Evolutionary conservation across 129 eudicot genomes (phyloP), one percentile per base, ranked within the genome.

Genomic region (Oenanthe sinensis): DNA sequence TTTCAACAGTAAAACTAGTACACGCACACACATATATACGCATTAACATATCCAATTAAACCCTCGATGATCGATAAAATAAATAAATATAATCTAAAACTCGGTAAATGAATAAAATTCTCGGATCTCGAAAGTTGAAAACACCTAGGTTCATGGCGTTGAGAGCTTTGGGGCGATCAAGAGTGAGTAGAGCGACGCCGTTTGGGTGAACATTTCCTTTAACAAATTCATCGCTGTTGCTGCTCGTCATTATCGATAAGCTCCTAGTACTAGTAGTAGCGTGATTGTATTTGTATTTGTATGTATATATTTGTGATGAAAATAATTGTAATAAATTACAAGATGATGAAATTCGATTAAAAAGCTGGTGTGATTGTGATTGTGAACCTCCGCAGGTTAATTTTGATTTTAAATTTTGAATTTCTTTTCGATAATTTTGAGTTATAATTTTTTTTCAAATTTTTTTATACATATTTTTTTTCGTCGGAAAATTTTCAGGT

Each of bases 141-240:
- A 45, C 39, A 94, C 98, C 98, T 87, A 94, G 45, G 76, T 91
- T 94, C 98, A 94, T 91, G 83, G 98, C 98, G 78, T 94, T 94
- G 79, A 94, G 98, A 67, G 98, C 97, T 82, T 90, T 91, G 22
- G 98, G 91, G 74, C 98, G 98, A 86, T 94, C 98, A 75, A 94
- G 96, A 77, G 98, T 94, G 88, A 94, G 85, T 60, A 91, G 79
- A 62, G 93, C 97, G 74, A 94, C 93, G 78, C 98, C 98, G 86
- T 94, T 94, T 7, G 92, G 91, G 52, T 79, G 87, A 24, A 94
- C 90, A 75, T 20, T 88, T 17, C 96, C 97, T 75, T 85, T 91
- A 50, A 91, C 96, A 74, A 88, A 90, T n/a, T n/a, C n/a, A 39
- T 90, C 96, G 69, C 85, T 96, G 74, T 82, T 81, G 52, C 72